A percentile compares a stretch with the other conserved stretches of the same genome.
phyloP scores from a whole-genome alignment of 2,329 filamentous ascomycete genomes.

The Claviceps paspali region DNA sequence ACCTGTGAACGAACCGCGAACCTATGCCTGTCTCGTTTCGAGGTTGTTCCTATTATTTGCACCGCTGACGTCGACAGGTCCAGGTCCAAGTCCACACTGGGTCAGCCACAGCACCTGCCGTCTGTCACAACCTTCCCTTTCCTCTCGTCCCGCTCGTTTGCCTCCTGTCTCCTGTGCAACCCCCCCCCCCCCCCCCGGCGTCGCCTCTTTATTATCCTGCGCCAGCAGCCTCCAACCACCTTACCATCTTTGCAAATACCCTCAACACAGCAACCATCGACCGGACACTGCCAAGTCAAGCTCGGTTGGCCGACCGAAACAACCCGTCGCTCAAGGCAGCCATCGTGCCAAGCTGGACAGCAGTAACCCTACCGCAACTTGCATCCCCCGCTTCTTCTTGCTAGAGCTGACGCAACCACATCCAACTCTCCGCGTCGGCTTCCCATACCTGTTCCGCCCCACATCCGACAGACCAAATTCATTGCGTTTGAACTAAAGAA shows the following conservation, averaged over 20 bases:
- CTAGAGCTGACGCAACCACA: conserved; percentile 8
- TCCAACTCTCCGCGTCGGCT: conserved; percentile 1
- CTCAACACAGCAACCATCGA: background rate
- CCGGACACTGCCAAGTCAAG: background rate
- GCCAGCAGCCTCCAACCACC: background rate
- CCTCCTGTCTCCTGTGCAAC: conserved; percentile 1
- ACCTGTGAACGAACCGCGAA: too few relatives aligned
- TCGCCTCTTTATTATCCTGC: background rate
- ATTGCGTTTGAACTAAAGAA: background rate
- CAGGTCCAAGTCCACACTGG: background rate
- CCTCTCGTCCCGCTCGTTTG: background rate
- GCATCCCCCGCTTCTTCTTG: conserved; percentile 7
- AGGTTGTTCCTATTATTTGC: background rate
- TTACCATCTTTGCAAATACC: background rate
- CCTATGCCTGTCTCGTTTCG: too few relatives aligned
- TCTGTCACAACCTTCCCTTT: too few relatives aligned
- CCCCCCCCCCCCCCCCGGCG: too few relatives aligned
- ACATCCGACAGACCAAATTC: background rate
- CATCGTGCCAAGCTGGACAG: background rate
- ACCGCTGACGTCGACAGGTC: conserved; percentile 5
- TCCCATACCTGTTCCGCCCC: conserved; percentile 3
- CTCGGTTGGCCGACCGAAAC: background rate
- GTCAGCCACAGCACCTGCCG: background rate
- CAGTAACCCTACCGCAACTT: background rate
- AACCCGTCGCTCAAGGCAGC: background rate